A percentile compares a stretch with the other conserved stretches of the same genome.
Conservation (phyloP, 805 yeast species). For the Hanseniaspora clermontiae region DNA sequence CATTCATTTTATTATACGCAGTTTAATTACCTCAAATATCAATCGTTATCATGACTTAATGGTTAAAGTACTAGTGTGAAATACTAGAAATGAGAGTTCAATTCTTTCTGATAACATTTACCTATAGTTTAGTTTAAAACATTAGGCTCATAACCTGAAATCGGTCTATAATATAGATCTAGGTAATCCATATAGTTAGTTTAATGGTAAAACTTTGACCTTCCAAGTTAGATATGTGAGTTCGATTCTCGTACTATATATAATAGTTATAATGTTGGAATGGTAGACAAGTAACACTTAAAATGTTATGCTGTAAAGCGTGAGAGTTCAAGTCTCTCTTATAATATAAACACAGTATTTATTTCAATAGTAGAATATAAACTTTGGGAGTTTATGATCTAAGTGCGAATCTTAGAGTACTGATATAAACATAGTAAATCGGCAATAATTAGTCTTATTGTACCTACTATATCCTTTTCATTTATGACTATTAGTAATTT, state of each 20-base stretch:
- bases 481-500: not conserved
- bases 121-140: constrained; percentile 3
- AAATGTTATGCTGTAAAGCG: not conserved
- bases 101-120: not conserved
- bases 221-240: not conserved
- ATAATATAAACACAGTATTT: not conserved
- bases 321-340: not conserved
- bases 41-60: constrained; percentile 13
- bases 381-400: not conserved
- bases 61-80: constrained; percentile 6
- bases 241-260: not conserved
- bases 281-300: constrained; percentile 5
- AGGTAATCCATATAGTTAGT: not conserved
- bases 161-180: not conserved
- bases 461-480: too few species aligned
- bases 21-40: constrained; percentile 11
- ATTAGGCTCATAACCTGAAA: not conserved
- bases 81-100: not conserved
- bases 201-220: not conserved
- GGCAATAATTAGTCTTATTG: too few species aligned
- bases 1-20: constrained; percentile 14
- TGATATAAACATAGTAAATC: too few species aligned
- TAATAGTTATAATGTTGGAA: not conserved
- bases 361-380: constrained; percentile 1
- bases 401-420: not conserved